phyloP scores from a whole-genome alignment of 495 filamentous ascomycete species.

The Aspergillus ellipticus region DNA sequence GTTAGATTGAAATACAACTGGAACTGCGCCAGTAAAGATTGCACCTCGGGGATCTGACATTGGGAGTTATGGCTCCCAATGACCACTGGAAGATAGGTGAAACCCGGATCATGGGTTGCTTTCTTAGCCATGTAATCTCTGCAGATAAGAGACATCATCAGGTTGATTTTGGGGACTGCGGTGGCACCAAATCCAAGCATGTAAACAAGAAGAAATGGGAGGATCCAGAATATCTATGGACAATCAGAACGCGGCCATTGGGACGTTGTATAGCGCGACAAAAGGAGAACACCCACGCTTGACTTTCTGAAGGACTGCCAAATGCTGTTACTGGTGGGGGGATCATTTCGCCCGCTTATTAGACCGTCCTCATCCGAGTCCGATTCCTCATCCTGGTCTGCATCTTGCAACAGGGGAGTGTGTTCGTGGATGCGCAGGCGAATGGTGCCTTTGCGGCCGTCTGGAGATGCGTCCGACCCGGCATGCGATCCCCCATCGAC shows the following conservation, averaged over 20 bases:
- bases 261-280: neutral
- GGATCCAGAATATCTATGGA: constrained; percentile 74
- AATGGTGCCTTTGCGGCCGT: neutral
- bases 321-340: neutral
- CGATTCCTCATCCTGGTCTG: neutral
- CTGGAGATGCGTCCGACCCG: constrained; percentile 4
- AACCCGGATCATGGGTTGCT: constrained; percentile 50
- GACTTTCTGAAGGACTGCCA: constrained; percentile 5
- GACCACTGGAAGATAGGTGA: constrained; percentile 59
- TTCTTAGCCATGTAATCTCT: constrained; percentile 68
- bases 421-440: constrained; percentile 22
- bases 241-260: neutral
- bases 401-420: constrained; percentile 34
- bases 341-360: neutral
- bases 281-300: constrained; percentile 12
- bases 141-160: constrained; percentile 79
- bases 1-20: constrained; percentile 68
- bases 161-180: constrained; percentile 72
- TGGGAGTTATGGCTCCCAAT: constrained; percentile 65
- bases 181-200: constrained; percentile 81
- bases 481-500: constrained; percentile 35
- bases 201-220: constrained; percentile 71
- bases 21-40: constrained; percentile 71
- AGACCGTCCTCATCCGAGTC: constrained; percentile 12
- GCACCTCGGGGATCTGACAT: constrained; percentile 69